These are phyloP conservation scores for Aegilops tauschii DNA, from an alignment of 176 grass and related monocot genomes.

Conservation along the genomic window DNA sequence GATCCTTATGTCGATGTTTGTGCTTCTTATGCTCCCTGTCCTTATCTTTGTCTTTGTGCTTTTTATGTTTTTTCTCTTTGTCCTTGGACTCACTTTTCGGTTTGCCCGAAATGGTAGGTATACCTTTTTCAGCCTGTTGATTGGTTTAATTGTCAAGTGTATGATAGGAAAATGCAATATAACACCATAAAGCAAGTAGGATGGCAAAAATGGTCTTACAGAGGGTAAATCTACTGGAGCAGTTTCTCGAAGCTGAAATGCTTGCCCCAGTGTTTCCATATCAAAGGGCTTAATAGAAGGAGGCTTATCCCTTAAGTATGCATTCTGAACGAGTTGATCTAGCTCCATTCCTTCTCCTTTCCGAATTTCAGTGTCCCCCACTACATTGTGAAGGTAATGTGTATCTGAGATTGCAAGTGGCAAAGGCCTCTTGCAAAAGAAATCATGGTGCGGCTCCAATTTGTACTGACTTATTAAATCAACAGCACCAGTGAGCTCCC, in stretches of 20 bases:
- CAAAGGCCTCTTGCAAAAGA: constrained; percentile 89
- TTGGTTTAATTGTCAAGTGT: constrained; percentile 4
- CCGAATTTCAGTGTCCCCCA: constrained; percentile 91
- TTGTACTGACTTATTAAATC: constrained; percentile 95
- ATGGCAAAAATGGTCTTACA: constrained; percentile 56
- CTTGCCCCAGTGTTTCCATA: constrained; percentile 74
- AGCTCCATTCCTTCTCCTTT: constrained; percentile 99
- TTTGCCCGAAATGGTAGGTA: constrained; percentile 81
- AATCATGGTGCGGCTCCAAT: constrained; percentile 74
- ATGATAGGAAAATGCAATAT: neutral
- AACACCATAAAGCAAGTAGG: neutral
- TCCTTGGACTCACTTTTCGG: constrained; percentile 76
- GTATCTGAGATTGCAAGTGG: constrained; percentile 85
- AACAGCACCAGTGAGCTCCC: constrained; percentile 82
- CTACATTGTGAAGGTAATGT: constrained; percentile 91
- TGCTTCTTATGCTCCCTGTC: constrained; percentile 99
- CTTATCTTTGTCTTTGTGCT: constrained; percentile 82
- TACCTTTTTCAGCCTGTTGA: constrained; percentile 75
- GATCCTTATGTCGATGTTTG: constrained; percentile 93
- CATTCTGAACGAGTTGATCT: constrained; percentile 77
- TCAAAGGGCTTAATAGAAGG: constrained; percentile 77
- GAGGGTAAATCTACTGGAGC: constrained; percentile 80
- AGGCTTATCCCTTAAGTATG: constrained; percentile 64
- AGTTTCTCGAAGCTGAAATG: constrained; percentile 87
- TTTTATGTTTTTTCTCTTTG: constrained; percentile 98